Evolutionary conservation across 2,329 filamentous ascomycete genomes (phyloP), one percentile per base, ranked within the genome.

Genomic region (Cercospora canescens): DNA sequence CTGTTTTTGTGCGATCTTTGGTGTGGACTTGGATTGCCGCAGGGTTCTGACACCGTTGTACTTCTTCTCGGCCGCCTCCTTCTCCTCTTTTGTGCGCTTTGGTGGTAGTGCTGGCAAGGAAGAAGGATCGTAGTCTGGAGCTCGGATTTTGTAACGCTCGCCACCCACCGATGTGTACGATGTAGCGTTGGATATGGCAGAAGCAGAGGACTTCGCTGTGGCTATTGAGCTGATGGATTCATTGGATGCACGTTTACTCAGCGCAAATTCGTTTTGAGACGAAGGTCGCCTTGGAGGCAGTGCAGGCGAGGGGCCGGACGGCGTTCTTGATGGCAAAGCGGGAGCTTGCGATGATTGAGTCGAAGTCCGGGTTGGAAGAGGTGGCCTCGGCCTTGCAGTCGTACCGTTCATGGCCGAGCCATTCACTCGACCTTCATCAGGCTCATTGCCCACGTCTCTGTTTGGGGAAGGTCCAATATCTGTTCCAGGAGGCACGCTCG

Each of bases 41-140:
- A 70, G 45, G n/a, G 70, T 68, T 21, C 72, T 62, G 26, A 60
- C 24, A 6, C 62, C 62, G 63, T 65, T 65, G 45, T 73, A 72
- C 54, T 70, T 73, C 37, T 68, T 64, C 35, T 72, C 71, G 18
- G 67, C 69, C 5, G 74, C 75, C 55, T 81, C 79, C 55, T 76
- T 76, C 41, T 82, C 77, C 57, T 80, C 78, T n/a, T 78, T 73
- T n/a, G 77, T 73, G 61, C 78, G 76, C 71, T 83, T 86, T 1
- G 84, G 81, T 57, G 86, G 86, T 37, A 88, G 77, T 32, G 83
- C 79, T 60, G 87, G 87, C 9, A 88, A 76, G 39, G 82, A 81
- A 14, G 81, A 76, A 57, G 86, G 83, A 66, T 86, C 85, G 77
- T 84, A 89, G 55, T 83, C 82, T 9, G 87, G 87, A 6, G 87